These are phyloP conservation scores for Sporisorium scitamineum DNA, from an alignment of 1,284 basidiomycete species.

Conservation along the genomic window DNA sequence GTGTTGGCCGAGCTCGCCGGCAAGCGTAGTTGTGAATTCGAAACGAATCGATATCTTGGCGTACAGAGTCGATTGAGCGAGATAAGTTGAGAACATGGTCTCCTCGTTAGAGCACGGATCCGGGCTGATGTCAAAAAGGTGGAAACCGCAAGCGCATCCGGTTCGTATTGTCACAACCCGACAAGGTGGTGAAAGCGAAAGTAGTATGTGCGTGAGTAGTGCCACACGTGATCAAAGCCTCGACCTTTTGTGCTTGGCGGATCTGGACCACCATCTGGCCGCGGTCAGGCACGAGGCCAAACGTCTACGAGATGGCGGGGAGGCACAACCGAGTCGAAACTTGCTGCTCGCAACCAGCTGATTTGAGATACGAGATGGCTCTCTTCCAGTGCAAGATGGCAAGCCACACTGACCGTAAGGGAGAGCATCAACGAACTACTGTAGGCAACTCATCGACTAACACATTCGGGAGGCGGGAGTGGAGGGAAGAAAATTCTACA, in stretches of 20 bases:
- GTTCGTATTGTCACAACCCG: background rate
- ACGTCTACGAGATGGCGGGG: background rate
- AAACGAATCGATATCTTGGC: too few relatives aligned
- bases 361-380: background rate
- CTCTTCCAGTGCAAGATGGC: background rate
- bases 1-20: background rate
- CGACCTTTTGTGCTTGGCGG: background rate
- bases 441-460: too few relatives aligned
- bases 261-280: background rate
- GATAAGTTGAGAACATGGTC: too few relatives aligned
- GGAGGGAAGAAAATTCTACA: too few relatives aligned
- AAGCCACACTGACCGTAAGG: background rate
- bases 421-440: too few relatives aligned
- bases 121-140: background rate
- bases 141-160: background rate
- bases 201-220: background rate
- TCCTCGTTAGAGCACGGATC: background rate
- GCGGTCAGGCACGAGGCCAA: background rate
- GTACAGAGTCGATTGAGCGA: too few relatives aligned
- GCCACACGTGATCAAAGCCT: background rate
- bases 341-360: background rate
- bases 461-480: too few relatives aligned
- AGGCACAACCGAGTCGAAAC: background rate
- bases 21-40: too few relatives aligned
- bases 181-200: background rate